Percentiles rank a stretch among this genome's conserved stretches.
Conservation (phyloP, 495 filamentous ascomycete genomes). For the Aspergillus kassunensis region DNA sequence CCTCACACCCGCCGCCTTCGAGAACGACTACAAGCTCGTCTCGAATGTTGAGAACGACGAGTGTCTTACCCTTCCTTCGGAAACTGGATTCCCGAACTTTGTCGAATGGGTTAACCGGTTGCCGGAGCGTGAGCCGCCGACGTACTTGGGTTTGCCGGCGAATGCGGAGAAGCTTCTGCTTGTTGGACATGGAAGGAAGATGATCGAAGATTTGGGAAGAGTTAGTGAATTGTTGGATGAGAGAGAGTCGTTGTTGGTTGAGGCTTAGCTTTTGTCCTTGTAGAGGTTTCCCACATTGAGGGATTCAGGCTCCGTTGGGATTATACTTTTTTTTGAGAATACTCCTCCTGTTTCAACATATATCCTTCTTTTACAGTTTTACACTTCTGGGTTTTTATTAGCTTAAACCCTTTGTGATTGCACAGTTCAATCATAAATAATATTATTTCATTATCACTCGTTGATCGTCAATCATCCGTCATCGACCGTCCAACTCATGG, state of each 20-base stretch:
- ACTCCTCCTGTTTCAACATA: no score
- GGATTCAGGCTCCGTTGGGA: not conserved
- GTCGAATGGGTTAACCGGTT: slow-evolving; percentile 86
- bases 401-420: no score
- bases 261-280: not conserved
- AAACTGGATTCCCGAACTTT: slow-evolving; percentile 81
- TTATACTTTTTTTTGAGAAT: slow-evolving; percentile 2
- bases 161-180: slow-evolving; percentile 96
- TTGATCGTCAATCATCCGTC: no score
- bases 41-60: slow-evolving; percentile 57
- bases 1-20: slow-evolving; percentile 83
- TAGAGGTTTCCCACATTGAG: no score
- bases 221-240: slow-evolving; percentile 87
- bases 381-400: no score
- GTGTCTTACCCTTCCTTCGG: slow-evolving; percentile 68
- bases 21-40: slow-evolving; percentile 85
- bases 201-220: slow-evolving; percentile 79
- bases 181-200: slow-evolving; percentile 79
- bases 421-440: no score
- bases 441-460: no score
- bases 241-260: slow-evolving; percentile 80
- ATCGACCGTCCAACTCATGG: no score
- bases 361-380: no score
- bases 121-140: slow-evolving; percentile 93
- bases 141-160: slow-evolving; percentile 90